Conservation (phyloP, 768 basidiomycete genomes). For the Glaciozyma martinii region DNA sequence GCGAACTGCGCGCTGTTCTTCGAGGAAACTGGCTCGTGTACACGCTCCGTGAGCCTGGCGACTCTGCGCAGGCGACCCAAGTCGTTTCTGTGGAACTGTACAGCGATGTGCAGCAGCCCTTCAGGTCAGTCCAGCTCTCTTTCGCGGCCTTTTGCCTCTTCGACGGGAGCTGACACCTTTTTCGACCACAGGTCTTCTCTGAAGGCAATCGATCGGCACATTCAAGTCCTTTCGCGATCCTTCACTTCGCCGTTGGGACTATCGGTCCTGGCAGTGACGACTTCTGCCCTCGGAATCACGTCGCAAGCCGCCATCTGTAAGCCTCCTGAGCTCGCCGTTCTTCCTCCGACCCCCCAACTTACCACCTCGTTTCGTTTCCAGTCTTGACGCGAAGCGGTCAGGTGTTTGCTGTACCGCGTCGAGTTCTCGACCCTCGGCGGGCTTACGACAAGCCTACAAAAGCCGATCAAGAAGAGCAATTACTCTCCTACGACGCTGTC, state of each 20-base stretch:
- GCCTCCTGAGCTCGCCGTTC: neutral
- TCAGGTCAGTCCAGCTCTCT: neutral
- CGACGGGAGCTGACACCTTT: neutral
- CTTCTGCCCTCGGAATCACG: conserved; percentile 79
- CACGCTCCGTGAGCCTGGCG: neutral
- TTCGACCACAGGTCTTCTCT: neutral
- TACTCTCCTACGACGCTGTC: conserved; percentile 74
- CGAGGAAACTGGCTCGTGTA: neutral
- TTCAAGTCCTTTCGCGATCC: conserved; percentile 38
- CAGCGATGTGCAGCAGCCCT: neutral
- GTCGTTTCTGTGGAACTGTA: neutral
- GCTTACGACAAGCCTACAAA: conserved; percentile 65
- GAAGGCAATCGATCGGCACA: neutral
- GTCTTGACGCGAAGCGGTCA: neutral
- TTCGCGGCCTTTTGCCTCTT: neutral
- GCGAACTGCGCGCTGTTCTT: neutral
- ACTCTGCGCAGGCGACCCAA: neutral
- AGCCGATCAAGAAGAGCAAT: conserved; percentile 73
- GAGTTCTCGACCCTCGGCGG: conserved; percentile 71
- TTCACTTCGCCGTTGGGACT: conserved; percentile 63
- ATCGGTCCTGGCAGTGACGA: conserved; percentile 61
- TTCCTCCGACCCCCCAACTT: neutral
- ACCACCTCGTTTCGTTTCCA: neutral
- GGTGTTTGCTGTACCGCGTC: conserved; percentile 49
- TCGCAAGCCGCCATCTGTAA: conserved; percentile 75